These are phyloP conservation scores for Plasmodium berghei DNA, from an alignment of 169 alveolate genomes.

Conservation along the genomic window DNA sequence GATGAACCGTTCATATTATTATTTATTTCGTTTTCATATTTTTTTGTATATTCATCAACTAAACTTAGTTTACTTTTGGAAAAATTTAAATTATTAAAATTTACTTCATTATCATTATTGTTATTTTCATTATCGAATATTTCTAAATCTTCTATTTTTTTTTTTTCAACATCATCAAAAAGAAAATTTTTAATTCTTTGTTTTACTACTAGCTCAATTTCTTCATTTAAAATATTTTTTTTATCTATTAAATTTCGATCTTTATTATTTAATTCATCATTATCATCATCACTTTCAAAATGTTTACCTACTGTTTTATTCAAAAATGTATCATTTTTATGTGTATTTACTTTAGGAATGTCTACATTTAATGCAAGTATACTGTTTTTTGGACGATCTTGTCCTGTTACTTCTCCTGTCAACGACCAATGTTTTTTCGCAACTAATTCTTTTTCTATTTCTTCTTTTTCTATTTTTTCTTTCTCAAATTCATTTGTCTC, in stretches of 20 bases:
- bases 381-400: constrained; percentile 87
- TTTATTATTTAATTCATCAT: constrained; percentile 24
- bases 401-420: constrained; percentile 87
- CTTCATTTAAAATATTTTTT: constrained; percentile 63
- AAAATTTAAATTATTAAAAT: constrained; percentile 82
- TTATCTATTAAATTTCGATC: constrained; percentile 6
- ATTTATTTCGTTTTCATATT: constrained; percentile 81
- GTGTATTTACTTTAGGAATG: constrained; percentile 80
- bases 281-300: constrained; percentile 37
- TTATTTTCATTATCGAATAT: constrained; percentile 21
- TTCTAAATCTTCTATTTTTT: constrained; percentile 75
- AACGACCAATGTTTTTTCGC: constrained; percentile 89
- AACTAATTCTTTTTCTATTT: constrained; percentile 84
- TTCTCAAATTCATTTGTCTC: constrained; percentile 5
- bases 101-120: constrained; percentile 58
- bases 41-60: constrained; percentile 86
- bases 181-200: constrained; percentile 84
- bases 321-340: constrained; percentile 47
- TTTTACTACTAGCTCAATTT: constrained; percentile 79
- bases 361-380: constrained; percentile 85
- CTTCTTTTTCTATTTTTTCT: constrained; percentile 59
- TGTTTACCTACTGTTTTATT: constrained; percentile 48
- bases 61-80: constrained; percentile 82
- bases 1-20: constrained; percentile 51
- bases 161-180: constrained; percentile 87